A percentile compares a stretch with the other conserved stretches of the same genome.
phyloP scores from a whole-genome alignment of 495 filamentous ascomycete genomes.

The Hyaloscypha hepaticicola region DNA sequence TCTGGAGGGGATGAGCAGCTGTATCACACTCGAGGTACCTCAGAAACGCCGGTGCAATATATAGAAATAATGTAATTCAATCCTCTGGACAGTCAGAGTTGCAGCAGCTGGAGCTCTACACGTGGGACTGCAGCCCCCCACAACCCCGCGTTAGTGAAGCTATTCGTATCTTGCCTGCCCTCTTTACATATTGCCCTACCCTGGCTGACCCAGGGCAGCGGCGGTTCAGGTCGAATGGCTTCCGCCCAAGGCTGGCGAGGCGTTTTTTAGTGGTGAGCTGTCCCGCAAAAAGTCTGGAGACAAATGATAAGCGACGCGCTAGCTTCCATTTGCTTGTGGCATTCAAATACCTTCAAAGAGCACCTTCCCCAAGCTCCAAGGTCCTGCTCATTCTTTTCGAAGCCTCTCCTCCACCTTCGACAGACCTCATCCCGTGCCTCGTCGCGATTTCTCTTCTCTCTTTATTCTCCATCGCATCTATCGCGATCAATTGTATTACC shows the following conservation, averaged over 20 bases:
- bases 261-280: not conserved
- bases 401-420: not conserved
- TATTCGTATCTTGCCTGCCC: not conserved
- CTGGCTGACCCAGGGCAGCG: not conserved
- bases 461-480: not conserved
- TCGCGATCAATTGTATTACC: not conserved
- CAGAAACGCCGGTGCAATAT: not conserved
- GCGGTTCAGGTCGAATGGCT: not conserved
- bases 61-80: not conserved
- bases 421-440: not conserved
- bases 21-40: not conserved
- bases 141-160: too few species aligned
- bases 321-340: not conserved
- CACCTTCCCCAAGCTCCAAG: not conserved
- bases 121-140: not conserved
- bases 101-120: not conserved
- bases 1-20: not conserved
- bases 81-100: not conserved
- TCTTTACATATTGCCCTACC: too few species aligned
- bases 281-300: not conserved
- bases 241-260: not conserved
- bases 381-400: not conserved
- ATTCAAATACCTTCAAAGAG: not conserved
- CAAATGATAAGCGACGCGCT: not conserved
- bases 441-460: not conserved